Percentiles rank a stretch among this genome's conserved stretches.
Evolutionary conservation across 208 protist genomes (phyloP).

Genomic region (Wallacemonas collosoma): DNA sequence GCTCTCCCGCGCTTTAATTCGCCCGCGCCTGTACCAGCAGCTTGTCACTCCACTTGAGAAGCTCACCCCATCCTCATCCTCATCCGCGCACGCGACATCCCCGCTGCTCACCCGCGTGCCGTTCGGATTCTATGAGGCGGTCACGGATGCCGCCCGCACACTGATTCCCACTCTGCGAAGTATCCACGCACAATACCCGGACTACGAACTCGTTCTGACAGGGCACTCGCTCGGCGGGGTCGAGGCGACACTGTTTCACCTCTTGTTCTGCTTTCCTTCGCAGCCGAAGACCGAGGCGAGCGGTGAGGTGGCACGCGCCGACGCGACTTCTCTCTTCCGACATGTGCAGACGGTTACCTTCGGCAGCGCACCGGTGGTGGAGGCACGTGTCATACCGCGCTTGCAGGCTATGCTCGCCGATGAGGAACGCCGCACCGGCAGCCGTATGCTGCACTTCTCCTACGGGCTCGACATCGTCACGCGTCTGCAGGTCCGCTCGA

Average conservation of each 20-base stretch:
- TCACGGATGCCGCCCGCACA: slow-evolving; percentile 35
- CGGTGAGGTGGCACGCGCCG: no score
- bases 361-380: slow-evolving; percentile 61
- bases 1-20: not conserved
- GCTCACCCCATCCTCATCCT: not conserved
- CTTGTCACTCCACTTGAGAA: slow-evolving; percentile 6
- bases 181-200: slow-evolving; percentile 47
- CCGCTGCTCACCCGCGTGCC: slow-evolving; percentile 63
- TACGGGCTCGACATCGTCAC: slow-evolving; percentile 64
- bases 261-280: slow-evolving; percentile 50
- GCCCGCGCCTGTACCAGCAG: slow-evolving; percentile 2
- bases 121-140: slow-evolving; percentile 61
- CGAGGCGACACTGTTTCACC: slow-evolving; percentile 74
- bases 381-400: slow-evolving; percentile 29
- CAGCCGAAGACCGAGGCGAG: no score
- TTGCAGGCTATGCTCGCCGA: slow-evolving; percentile 25
- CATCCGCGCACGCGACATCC: slow-evolving; percentile 6
- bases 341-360: slow-evolving; percentile 52
- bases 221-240: slow-evolving; percentile 85
- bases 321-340: slow-evolving; percentile 23
- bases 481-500: slow-evolving; percentile 59
- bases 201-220: slow-evolving; percentile 72
- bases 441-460: slow-evolving; percentile 50
- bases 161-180: slow-evolving; percentile 42
- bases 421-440: slow-evolving; percentile 36